phyloP scores from a whole-genome alignment of 2,329 filamentous ascomycete species.

The Apiospora kogelbergensis region DNA sequence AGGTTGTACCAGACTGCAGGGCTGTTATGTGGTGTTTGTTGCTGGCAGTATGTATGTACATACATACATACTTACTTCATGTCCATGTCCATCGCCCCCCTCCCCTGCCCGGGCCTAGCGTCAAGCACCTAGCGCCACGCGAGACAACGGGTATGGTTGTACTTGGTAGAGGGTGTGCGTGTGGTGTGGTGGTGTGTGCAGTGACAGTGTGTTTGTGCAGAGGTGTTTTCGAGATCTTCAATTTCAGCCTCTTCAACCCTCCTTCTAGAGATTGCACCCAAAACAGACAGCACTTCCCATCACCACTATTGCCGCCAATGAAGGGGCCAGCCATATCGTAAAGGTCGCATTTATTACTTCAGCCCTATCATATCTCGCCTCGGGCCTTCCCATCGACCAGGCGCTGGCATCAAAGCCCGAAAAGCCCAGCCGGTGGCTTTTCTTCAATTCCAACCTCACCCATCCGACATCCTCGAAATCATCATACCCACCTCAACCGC shows the following conservation, averaged over 20 bases:
- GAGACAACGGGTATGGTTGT: conserved; percentile 8
- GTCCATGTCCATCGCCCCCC: not conserved
- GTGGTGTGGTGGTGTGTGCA: conserved; percentile 3
- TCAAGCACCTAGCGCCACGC: conserved; percentile 7
- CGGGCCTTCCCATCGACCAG: not conserved
- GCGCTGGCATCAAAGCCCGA: not conserved
- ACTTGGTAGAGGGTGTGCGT: not conserved
- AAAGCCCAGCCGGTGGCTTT: conserved; percentile 2
- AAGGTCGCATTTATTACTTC: not conserved
- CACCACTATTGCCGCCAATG: conserved; percentile 9
- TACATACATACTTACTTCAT: too few species aligned
- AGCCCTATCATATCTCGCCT: not conserved
- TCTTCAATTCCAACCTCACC: conserved; percentile 3
- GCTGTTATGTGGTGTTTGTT: not conserved
- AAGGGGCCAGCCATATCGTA: not conserved
- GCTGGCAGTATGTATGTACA: too few species aligned
- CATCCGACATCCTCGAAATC: not conserved
- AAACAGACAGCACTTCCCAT: conserved; percentile 14
- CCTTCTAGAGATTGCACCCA: conserved; percentile 11
- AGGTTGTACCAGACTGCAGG: not conserved
- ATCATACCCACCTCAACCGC: not conserved
- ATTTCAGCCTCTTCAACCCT: conserved; percentile 31
- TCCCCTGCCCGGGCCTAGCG: conserved; percentile 2
- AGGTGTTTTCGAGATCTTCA: conserved; percentile 30
- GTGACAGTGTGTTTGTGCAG: conserved; percentile 1